A percentile compares a stretch with the other conserved stretches of the same genome.
Conservation (phyloP, 148 eudicot species). For the Amaranthus cruentus region DNA sequence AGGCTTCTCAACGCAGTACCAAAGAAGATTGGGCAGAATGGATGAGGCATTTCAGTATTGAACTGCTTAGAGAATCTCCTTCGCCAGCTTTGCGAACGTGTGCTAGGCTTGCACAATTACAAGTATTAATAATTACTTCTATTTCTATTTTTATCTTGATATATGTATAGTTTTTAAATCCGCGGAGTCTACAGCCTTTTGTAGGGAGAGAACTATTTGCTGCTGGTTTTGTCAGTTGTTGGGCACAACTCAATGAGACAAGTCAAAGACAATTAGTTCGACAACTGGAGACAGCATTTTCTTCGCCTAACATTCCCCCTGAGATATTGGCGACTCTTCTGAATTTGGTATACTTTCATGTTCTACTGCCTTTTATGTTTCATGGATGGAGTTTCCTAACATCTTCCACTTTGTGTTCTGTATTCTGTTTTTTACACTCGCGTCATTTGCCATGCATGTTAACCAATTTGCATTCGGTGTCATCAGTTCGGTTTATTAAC, state of each 20-base stretch:
- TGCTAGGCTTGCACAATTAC: constrained; percentile 94
- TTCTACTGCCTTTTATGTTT: background rate
- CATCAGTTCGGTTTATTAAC: background rate
- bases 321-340: constrained; percentile 96
- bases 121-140: constrained; percentile 35
- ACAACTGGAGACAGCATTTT: constrained; percentile 91
- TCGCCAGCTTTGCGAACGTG: constrained; percentile 96
- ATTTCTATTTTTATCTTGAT: background rate
- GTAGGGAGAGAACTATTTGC: constrained; percentile 97
- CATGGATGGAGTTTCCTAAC: background rate
- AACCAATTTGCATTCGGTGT: background rate
- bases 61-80: constrained; percentile 88
- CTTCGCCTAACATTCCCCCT: constrained; percentile 95
- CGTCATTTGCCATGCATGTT: background rate
- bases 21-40: constrained; percentile 99
- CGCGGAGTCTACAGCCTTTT: constrained; percentile 66
- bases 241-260: constrained; percentile 81
- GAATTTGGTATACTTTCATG: constrained; percentile 57
- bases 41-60: constrained; percentile 99
- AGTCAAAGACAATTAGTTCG: constrained; percentile 83
- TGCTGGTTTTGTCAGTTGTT: constrained; percentile 98
- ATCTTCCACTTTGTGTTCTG: background rate
- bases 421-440: background rate
- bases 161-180: constrained; percentile 18
- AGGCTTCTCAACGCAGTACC: constrained; percentile 99